Conservation (phyloP, 2,329 filamentous ascomycete genomes). For the Trichoderma atrobrunneum region DNA sequence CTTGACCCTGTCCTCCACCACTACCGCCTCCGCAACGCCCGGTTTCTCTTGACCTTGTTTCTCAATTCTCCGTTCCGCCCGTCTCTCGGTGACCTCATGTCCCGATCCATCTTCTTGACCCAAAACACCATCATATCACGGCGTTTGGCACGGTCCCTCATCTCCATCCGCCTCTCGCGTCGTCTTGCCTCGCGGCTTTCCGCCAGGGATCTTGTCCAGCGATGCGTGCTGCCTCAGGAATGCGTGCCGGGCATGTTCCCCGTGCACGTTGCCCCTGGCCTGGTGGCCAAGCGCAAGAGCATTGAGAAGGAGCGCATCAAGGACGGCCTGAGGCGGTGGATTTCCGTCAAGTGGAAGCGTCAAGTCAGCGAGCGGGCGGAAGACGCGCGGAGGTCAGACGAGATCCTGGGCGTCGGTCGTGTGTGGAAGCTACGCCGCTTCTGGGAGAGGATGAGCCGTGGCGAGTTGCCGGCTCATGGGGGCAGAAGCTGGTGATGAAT, state of each 20-base stretch:
- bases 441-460: slow-evolving; percentile 60
- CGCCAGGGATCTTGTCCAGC: slow-evolving; percentile 57
- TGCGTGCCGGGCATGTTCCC: slow-evolving; percentile 50
- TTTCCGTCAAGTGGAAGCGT: slow-evolving; percentile 56
- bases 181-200: slow-evolving; percentile 59
- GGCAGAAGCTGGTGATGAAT: not conserved
- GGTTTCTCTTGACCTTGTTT: slow-evolving; percentile 52
- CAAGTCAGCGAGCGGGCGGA: slow-evolving; percentile 52
- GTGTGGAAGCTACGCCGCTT: slow-evolving; percentile 63
- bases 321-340: slow-evolving; percentile 62
- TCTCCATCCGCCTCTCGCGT: slow-evolving; percentile 63
- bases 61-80: slow-evolving; percentile 58
- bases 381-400: slow-evolving; percentile 46
- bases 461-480: slow-evolving; percentile 28
- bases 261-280: slow-evolving; percentile 52
- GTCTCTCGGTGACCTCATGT: slow-evolving; percentile 59
- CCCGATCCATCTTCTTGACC: slow-evolving; percentile 64
- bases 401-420: slow-evolving; percentile 51
- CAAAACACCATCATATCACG: slow-evolving; percentile 64
- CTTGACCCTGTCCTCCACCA: slow-evolving; percentile 64
- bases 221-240: slow-evolving; percentile 63
- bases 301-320: slow-evolving; percentile 67
- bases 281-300: slow-evolving; percentile 60
- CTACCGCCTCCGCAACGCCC: slow-evolving; percentile 57
- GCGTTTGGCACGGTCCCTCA: slow-evolving; percentile 59